phyloP scores from a whole-genome alignment of 176 grass and related monocot species.

The Zoysia japonica region DNA sequence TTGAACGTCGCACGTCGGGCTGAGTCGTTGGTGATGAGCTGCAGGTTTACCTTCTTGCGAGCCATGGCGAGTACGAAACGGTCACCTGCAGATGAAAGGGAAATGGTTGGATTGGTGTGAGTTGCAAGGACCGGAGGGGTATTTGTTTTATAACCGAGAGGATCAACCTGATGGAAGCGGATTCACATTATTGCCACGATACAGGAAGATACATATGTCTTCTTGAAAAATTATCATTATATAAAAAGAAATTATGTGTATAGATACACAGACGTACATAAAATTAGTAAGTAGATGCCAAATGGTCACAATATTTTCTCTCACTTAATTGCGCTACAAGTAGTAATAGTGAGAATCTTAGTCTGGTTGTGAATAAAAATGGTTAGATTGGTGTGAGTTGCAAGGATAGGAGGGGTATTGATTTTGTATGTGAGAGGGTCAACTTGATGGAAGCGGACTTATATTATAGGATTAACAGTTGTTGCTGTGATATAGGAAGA shows the following conservation, averaged over 20 bases:
- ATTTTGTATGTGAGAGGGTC: neutral
- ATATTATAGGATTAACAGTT: neutral
- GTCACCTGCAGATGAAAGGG: neutral
- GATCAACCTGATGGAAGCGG: neutral
- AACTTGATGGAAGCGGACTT: neutral
- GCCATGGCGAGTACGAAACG: neutral
- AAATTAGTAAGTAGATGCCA: too few relatives aligned
- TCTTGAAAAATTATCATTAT: neutral
- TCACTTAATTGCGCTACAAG: too few relatives aligned
- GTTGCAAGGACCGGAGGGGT: neutral
- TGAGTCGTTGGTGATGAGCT: neutral
- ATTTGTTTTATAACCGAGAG: neutral
- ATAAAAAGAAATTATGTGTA: neutral
- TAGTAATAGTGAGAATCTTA: too few relatives aligned
- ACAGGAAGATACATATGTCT: neutral
- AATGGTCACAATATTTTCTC: too few relatives aligned
- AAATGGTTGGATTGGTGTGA: neutral
- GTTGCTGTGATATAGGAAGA: neutral
- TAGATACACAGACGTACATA: neutral
- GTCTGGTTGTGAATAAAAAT: neutral
- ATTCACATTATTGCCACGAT: neutral
- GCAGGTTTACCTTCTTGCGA: neutral
- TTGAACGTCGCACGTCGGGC: neutral
- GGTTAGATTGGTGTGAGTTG: neutral
- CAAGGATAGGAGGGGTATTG: neutral